Conservation (phyloP, 2,329 filamentous ascomycete species). For the Penicillium sp. region DNA sequence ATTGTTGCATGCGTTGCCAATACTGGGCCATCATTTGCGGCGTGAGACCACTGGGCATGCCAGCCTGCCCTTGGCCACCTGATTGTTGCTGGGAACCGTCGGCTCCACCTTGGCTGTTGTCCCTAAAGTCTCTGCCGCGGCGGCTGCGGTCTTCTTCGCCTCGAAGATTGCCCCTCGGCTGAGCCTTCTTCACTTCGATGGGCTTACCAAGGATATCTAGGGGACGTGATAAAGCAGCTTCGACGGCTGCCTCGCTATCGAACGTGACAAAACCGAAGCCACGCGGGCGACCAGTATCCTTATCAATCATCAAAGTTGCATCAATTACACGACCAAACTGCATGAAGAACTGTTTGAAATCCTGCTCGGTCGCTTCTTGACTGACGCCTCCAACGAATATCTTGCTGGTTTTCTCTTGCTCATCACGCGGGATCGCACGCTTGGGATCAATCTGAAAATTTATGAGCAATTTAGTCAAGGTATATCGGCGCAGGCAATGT, state of each 20-base stretch:
- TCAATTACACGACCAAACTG: constrained; percentile 96
- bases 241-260: constrained; percentile 92
- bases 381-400: constrained; percentile 98
- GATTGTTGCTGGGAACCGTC: constrained; percentile 52
- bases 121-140: constrained; percentile 47
- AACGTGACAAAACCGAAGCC: constrained; percentile 99
- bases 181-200: constrained; percentile 98
- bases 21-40: constrained; percentile 98
- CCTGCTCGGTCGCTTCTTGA: constrained; percentile 93
- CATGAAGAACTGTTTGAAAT: constrained; percentile 96
- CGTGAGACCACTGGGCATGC: constrained; percentile 71
- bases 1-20: constrained; percentile 98
- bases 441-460: constrained; percentile 87
- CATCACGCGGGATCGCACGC: constrained; percentile 92
- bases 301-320: constrained; percentile 99
- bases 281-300: constrained; percentile 94
- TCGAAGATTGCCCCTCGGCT: constrained; percentile 90
- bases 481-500: constrained; percentile 4
- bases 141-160: constrained; percentile 78
- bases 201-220: constrained; percentile 94
- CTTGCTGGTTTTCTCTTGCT: constrained; percentile 97
- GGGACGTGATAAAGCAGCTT: constrained; percentile 81
- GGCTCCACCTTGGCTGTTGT: constrained; percentile 42
- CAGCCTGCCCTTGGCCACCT: constrained; percentile 48
- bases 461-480: constrained; percentile 3